Evolutionary conservation across 2,329 filamentous ascomycete species (phyloP).

Genomic region (Dothiorella sarmentorum): DNA sequence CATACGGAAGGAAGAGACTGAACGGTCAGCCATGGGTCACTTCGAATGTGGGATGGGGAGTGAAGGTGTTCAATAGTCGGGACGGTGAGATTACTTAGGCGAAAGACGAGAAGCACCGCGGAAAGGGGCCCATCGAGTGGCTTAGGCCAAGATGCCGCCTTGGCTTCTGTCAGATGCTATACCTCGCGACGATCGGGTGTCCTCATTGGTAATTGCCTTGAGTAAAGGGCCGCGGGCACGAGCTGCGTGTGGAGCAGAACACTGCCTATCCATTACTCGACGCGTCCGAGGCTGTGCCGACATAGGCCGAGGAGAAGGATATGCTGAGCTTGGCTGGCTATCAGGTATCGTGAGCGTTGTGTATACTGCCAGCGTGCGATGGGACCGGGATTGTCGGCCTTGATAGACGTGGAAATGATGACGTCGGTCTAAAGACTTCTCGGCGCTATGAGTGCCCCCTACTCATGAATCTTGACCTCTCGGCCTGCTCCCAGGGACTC

Average conservation of each 20-base stretch:
- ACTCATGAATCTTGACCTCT: not conserved
- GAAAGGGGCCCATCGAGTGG: not conserved
- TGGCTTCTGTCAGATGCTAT: not conserved
- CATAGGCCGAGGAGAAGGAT: not conserved
- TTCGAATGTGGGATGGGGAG: too few relatives aligned
- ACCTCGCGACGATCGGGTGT: not conserved
- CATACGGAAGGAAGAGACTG: too few relatives aligned
- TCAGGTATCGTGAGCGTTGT: not conserved
- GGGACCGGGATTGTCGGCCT: not conserved
- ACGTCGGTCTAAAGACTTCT: not conserved
- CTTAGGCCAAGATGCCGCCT: not conserved
- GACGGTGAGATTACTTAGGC: not conserved
- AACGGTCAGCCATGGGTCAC: too few relatives aligned
- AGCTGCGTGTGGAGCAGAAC: not conserved
- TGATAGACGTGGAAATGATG: not conserved
- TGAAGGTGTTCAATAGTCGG: too few relatives aligned
- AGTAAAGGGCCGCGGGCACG: not conserved
- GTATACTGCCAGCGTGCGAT: not conserved
- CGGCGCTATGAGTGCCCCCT: not conserved
- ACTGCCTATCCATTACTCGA: not conserved
- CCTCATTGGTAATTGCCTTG: not conserved
- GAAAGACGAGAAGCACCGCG: not conserved
- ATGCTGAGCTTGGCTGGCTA: not conserved
- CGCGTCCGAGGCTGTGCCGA: constrained; percentile 6
- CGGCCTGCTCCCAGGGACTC: not conserved